Conservation (phyloP, 116 monocot species). For the Dioscorea cayenensis region DNA sequence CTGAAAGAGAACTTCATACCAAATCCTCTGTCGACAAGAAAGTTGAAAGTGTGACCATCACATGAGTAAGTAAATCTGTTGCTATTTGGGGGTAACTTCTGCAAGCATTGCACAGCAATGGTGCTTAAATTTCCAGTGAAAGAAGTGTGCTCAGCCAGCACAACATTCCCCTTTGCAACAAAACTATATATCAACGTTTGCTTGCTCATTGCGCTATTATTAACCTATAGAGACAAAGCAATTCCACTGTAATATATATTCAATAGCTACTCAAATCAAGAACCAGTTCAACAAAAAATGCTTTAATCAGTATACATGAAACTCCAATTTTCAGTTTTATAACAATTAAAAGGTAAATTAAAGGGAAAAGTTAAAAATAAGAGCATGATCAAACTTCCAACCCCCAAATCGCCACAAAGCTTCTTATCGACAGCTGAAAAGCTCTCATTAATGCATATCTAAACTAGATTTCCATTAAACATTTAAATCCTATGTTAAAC, state of each 20-base stretch:
- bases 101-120: slow-evolving; percentile 82
- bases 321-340: too few species aligned
- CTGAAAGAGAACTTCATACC: slow-evolving; percentile 34
- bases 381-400: too few species aligned
- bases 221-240: not conserved
- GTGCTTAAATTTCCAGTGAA: slow-evolving; percentile 92
- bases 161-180: slow-evolving; percentile 88
- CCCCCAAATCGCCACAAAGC: too few species aligned
- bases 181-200: slow-evolving; percentile 84
- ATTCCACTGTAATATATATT: too few species aligned
- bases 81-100: too few species aligned
- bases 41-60: slow-evolving; percentile 94
- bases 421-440: too few species aligned
- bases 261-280: too few species aligned
- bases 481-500: too few species aligned
- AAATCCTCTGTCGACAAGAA: slow-evolving; percentile 69
- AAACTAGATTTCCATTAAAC: too few species aligned
- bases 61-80: slow-evolving; percentile 88
- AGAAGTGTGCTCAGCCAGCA: slow-evolving; percentile 95
- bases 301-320: not conserved
- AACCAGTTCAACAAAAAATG: not conserved
- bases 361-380: too few species aligned
- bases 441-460: too few species aligned
- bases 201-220: slow-evolving; percentile 48
- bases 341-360: too few species aligned